Percentiles rank a stretch among this genome's conserved stretches.
Evolutionary conservation across 495 filamentous ascomycete species (phyloP).

Genomic region (Neurospora discreta): DNA sequence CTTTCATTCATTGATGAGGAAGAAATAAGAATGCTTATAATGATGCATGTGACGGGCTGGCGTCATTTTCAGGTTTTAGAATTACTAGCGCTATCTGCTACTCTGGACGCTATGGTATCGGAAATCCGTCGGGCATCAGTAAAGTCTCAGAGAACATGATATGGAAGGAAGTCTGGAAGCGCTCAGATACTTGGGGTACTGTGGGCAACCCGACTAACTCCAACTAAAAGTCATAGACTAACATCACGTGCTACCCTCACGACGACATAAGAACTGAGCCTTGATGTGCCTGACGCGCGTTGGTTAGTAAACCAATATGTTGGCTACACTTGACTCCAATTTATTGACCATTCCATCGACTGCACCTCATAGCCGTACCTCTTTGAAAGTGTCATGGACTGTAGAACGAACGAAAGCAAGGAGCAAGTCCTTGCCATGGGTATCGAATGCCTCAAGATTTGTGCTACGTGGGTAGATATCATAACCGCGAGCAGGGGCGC

Average conservation of each 20-base stretch:
- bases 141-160: not conserved
- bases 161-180: not conserved
- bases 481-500: not conserved
- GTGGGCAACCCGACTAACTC: not conserved
- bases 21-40: not conserved
- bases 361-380: not conserved
- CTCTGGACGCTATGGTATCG: not conserved
- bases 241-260: not conserved
- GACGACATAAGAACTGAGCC: too few relatives aligned
- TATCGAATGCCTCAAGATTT: not conserved
- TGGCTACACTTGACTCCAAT: not conserved
- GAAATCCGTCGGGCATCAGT: not conserved
- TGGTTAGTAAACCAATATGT: not conserved
- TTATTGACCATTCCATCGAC: not conserved
- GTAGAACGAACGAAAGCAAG: not conserved
- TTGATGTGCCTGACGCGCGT: not conserved
- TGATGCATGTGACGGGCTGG: not conserved
- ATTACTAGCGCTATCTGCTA: not conserved
- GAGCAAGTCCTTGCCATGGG: not conserved
- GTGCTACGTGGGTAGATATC: not conserved
- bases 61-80: not conserved
- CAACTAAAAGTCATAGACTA: not conserved
- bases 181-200: not conserved
- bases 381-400: not conserved
- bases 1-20: not conserved